Percentiles rank a stretch among this genome's conserved stretches.
phyloP scores from a whole-genome alignment of 139 green algal species.

The Chlorella sp. region DNA sequence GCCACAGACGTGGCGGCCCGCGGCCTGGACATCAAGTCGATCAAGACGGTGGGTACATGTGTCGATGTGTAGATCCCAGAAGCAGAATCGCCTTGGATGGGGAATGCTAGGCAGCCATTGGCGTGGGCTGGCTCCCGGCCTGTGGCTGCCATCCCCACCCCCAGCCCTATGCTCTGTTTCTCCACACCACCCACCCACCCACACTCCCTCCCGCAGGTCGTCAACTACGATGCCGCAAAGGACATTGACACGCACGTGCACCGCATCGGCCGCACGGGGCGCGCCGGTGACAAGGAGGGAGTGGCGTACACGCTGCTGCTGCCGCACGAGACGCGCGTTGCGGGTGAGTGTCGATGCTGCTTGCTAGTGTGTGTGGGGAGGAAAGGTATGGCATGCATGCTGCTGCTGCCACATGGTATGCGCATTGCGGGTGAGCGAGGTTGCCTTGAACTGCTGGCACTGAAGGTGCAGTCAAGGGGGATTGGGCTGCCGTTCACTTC shows the following conservation, averaged over 20 bases:
- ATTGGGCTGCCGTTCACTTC: too few relatives aligned
- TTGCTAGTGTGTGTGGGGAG: too few relatives aligned
- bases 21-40: constrained; percentile 82
- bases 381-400: constrained; percentile 82
- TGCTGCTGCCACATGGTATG: constrained; percentile 76
- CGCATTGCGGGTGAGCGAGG: background rate
- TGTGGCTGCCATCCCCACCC: background rate
- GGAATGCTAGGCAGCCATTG: too few relatives aligned
- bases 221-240: constrained; percentile 87
- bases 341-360: background rate
- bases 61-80: background rate
- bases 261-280: constrained; percentile 91
- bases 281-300: constrained; percentile 94
- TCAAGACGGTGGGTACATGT: constrained; percentile 66
- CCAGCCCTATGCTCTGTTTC: background rate
- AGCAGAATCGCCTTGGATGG: too few relatives aligned
- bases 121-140: too few relatives aligned
- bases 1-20: constrained; percentile 85
- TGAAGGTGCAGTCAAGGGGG: too few relatives aligned
- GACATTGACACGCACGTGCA: constrained; percentile 94
- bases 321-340: constrained; percentile 61
- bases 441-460: too few relatives aligned
- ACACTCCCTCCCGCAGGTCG: constrained; percentile 46
- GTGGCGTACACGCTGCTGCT: constrained; percentile 85
- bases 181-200: background rate